Base-by-base conservation (phyloP, 23 red algal species). In the Chondrus crispus region DNA sequence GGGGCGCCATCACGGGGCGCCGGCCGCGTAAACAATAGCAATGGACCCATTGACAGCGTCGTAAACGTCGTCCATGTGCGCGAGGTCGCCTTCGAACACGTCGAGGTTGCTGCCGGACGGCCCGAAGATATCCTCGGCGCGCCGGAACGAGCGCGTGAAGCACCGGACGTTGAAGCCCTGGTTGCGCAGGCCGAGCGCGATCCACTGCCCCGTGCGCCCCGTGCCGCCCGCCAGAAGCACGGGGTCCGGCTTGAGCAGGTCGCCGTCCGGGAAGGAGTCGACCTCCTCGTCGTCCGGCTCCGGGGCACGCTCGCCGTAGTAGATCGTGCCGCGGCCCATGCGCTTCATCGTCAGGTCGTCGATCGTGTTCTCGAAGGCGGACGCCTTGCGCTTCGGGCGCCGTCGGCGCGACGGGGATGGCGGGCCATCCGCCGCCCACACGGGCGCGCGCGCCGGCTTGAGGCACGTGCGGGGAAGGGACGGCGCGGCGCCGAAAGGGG, bases 151-250 rank as follows among this genome's bases (percentile, higher is more conserved):
- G 44, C 93, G 85, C 26, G 85, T 24, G 16, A 95, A 81, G 32
- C 51, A 39, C 49, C 93, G 82, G 16, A 95, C 93, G 52, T 86
- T 86, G 49, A 95, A 81, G 2, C 82, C 85, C 30, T 87, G 82
- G 51, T 86, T 95, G 33, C 63, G 32, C 40, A 95, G 72, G 44
- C 83, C 83, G 30, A 95, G 93, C 16, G 87, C 42, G 46, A 95
- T 89, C 93, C 93, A 95, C 37, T 87, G 79, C 35, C 93, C 93
- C 24, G 85, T 88, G 24, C 66, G 75, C 13, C 81, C 81, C 16
- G 93, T 95, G 22, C 46, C 93, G n/a, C 93, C 93, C 50, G 81
- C 76, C 29, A 95, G 74, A 32, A 95, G 85, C 36, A 95, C 74
- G 16, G 91, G 66, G 42, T 94, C 35, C 13, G 79, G 68, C 20